Conservation (phyloP, 73 alveolate species). For the Diophrys sp. region DNA sequence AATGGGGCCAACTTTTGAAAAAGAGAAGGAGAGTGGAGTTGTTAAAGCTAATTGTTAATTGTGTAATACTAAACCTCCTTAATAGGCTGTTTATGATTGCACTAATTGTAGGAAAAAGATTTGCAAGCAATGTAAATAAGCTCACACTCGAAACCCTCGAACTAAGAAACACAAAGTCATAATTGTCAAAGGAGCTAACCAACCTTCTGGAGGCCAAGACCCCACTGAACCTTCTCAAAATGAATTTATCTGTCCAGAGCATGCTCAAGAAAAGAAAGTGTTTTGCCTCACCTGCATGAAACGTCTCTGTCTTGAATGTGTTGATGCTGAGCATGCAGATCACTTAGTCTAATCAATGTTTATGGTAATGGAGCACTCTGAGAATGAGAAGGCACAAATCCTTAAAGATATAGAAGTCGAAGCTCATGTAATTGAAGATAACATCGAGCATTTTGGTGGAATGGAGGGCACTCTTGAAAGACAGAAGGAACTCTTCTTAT, state of each 20-base stretch:
- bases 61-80: no score
- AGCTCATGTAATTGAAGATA: slow-evolving; percentile 21
- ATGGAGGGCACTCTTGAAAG: slow-evolving; percentile 24
- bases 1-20: no score
- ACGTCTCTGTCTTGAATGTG: slow-evolving; percentile 34
- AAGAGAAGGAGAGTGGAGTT: no score
- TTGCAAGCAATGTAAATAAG: no score
- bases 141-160: no score
- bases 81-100: no score
- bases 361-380: slow-evolving; percentile 30
- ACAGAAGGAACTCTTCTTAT: slow-evolving; percentile 25
- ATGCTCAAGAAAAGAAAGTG: slow-evolving; percentile 20
- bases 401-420: slow-evolving; percentile 6
- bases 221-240: neutral
- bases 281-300: slow-evolving; percentile 43
- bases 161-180: neutral
- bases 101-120: no score
- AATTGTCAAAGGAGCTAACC: slow-evolving; percentile 19
- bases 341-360: slow-evolving; percentile 33
- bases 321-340: slow-evolving; percentile 12
- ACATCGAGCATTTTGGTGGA: slow-evolving; percentile 16
- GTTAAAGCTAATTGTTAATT: no score
- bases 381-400: slow-evolving; percentile 33
- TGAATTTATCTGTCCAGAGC: slow-evolving; percentile 28
- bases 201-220: slow-evolving; percentile 18